These are phyloP conservation scores for Pseudohalonectria lignicola DNA, from an alignment of 2,329 filamentous ascomycete genomes.

Conservation along the genomic window DNA sequence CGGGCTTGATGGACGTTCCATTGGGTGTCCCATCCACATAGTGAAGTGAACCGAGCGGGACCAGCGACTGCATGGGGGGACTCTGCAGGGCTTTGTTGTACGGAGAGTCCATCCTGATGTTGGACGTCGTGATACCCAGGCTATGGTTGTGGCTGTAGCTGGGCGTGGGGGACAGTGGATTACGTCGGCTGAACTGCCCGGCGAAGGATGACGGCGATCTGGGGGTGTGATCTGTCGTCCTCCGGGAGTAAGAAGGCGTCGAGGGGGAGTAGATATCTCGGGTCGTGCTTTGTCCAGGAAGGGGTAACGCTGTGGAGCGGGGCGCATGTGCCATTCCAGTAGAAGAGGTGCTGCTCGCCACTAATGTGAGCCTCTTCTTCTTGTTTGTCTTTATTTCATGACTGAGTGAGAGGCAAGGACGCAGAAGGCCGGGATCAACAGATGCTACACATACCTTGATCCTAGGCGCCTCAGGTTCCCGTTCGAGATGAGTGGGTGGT, in stretches of 20 bases:
- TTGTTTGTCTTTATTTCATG: no score
- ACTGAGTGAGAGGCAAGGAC: conserved; percentile 5
- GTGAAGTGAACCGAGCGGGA: conserved; percentile 47
- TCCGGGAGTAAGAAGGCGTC: conserved; percentile 36
- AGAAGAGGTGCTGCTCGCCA: conserved; percentile 34
- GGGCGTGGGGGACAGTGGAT: conserved; percentile 41
- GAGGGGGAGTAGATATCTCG: conserved; percentile 42
- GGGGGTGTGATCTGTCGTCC: conserved; percentile 34
- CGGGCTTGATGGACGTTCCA: conserved; percentile 48
- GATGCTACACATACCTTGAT: conserved; percentile 37
- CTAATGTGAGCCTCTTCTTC: conserved; percentile 20
- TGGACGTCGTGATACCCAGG: conserved; percentile 28
- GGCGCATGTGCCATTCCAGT: conserved; percentile 48
- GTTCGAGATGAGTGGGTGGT: conserved; percentile 30
- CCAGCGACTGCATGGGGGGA: conserved; percentile 40
- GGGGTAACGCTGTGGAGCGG: conserved; percentile 39
- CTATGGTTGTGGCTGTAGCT: conserved; percentile 38
- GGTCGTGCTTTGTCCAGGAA: conserved; percentile 34
- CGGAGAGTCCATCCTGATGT: conserved; percentile 39
- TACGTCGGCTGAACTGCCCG: conserved; percentile 29
- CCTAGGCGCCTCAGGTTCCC: conserved; percentile 43
- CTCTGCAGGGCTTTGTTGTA: conserved; percentile 24
- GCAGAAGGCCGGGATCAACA: conserved; percentile 6
- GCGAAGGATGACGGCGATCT: conserved; percentile 41
- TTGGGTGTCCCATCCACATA: conserved; percentile 40